phyloP scores from a whole-genome alignment of 352 stramenopile species.

The Peronospora destructor region DNA sequence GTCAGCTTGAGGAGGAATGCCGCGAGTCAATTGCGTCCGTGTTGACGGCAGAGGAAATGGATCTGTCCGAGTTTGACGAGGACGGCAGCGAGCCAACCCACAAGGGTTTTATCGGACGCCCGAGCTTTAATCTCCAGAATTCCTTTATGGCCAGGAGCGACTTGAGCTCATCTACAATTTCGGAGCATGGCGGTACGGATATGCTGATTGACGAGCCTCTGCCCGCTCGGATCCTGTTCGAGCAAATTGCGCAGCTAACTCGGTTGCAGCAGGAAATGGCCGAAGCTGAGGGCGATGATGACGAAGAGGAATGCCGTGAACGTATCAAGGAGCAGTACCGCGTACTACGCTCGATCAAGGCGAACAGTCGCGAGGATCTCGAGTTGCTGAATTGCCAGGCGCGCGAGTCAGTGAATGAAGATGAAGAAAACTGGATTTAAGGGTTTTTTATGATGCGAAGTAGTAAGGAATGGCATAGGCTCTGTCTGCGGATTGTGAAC shows the following conservation, averaged over 20 bases:
- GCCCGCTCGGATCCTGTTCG: conserved; percentile 32
- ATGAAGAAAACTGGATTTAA: conserved; percentile 24
- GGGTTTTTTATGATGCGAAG: neutral
- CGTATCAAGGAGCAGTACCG: conserved; percentile 60
- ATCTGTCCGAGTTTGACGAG: conserved; percentile 32
- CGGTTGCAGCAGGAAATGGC: conserved; percentile 48
- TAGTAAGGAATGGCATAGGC: neutral
- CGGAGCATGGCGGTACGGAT: conserved; percentile 8
- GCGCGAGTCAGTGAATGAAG: conserved; percentile 13
- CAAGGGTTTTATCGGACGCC: conserved; percentile 1
- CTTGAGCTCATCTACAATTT: conserved; percentile 27
- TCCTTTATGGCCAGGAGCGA: conserved; percentile 22
- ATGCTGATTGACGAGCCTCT: conserved; percentile 34
- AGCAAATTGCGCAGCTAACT: conserved; percentile 51
- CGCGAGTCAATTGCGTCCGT: conserved; percentile 52
- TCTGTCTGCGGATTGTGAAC: neutral
- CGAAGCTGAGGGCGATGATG: conserved; percentile 33
- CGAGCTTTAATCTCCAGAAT: conserved; percentile 18
- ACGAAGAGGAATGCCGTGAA: conserved; percentile 42
- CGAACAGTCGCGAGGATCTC: conserved; percentile 14
- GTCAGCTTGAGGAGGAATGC: conserved; percentile 44
- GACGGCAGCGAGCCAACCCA: conserved; percentile 13
- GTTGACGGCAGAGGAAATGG: conserved; percentile 42
- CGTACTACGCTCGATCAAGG: conserved; percentile 42
- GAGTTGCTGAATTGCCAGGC: conserved; percentile 7